phyloP scores from a whole-genome alignment of 208 protist species.

The Angomonas deanei region DNA sequence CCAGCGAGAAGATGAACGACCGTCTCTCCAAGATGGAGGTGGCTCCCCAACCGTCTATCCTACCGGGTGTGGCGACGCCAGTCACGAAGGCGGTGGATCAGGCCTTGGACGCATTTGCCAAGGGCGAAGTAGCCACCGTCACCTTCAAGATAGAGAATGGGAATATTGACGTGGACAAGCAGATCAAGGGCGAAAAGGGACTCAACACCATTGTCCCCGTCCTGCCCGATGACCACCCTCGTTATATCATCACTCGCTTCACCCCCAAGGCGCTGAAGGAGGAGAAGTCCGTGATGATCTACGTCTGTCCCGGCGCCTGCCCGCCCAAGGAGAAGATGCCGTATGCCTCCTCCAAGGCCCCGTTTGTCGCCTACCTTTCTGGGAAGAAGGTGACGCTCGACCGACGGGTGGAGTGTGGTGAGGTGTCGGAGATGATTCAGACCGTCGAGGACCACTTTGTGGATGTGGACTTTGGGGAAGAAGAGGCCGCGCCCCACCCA shows the following conservation, averaged over 20 bases:
- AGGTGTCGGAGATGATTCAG: slow-evolving; percentile 27
- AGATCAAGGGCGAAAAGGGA: background rate
- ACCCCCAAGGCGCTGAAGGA: slow-evolving; percentile 13
- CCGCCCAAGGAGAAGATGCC: slow-evolving; percentile 60
- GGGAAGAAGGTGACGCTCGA: slow-evolving; percentile 37
- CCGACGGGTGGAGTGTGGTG: slow-evolving; percentile 43
- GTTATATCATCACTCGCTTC: slow-evolving; percentile 32
- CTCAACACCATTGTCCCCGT: slow-evolving; percentile 18
- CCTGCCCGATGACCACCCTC: slow-evolving; percentile 23
- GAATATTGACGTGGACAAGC: slow-evolving; percentile 11
- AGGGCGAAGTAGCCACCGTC: slow-evolving; percentile 22
- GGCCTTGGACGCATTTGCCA: slow-evolving; percentile 25
- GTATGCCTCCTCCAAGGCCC: slow-evolving; percentile 66
- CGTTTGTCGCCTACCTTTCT: slow-evolving; percentile 44
- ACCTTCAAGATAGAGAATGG: slow-evolving; percentile 44
- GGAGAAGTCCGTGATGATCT: slow-evolving; percentile 43
- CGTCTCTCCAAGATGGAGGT: slow-evolving; percentile 58
- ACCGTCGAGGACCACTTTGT: slow-evolving; percentile 42
- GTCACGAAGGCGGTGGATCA: slow-evolving; percentile 29
- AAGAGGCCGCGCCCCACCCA: background rate
- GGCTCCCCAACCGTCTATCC: slow-evolving; percentile 40
- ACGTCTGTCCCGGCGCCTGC: slow-evolving; percentile 63
- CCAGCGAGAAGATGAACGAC: slow-evolving; percentile 43
- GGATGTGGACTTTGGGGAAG: slow-evolving; percentile 2
- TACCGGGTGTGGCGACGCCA: slow-evolving; percentile 56